These are phyloP conservation scores for Pseudogymnoascus pannorum DNA, from an alignment of 2,329 filamentous ascomycete genomes.

Conservation along the genomic window DNA sequence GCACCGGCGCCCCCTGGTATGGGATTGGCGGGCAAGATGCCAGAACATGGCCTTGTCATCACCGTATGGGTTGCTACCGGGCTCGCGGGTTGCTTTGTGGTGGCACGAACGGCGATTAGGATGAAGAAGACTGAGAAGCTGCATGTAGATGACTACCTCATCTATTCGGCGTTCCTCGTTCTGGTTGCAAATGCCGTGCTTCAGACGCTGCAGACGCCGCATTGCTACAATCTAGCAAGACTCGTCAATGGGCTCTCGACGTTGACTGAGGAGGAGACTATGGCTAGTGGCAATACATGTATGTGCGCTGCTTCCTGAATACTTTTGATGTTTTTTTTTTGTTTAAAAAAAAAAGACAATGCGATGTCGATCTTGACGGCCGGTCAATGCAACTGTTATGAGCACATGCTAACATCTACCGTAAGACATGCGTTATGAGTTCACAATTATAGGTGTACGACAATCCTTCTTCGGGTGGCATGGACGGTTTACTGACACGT, in stretches of 20 bases:
- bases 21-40: neutral
- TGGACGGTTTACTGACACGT: neutral
- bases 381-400: neutral
- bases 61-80: neutral
- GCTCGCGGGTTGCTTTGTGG: neutral
- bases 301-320: neutral
- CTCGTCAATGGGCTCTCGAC: neutral
- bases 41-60: neutral
- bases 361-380: neutral
- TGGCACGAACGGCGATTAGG: neutral
- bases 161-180: neutral
- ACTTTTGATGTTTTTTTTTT: neutral
- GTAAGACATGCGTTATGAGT: neutral
- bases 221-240: neutral
- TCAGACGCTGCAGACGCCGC: neutral
- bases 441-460: neutral
- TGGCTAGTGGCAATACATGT: neutral
- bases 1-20: neutral
- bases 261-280: neutral
- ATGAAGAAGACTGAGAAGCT: neutral
- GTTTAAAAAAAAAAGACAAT: neutral
- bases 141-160: neutral
- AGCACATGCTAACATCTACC: neutral
- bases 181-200: constrained; percentile 1
- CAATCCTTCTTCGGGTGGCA: neutral